Base-by-base conservation (phyloP, 371 early-diverging fungal species). In the Coemansia sp. region DNA sequence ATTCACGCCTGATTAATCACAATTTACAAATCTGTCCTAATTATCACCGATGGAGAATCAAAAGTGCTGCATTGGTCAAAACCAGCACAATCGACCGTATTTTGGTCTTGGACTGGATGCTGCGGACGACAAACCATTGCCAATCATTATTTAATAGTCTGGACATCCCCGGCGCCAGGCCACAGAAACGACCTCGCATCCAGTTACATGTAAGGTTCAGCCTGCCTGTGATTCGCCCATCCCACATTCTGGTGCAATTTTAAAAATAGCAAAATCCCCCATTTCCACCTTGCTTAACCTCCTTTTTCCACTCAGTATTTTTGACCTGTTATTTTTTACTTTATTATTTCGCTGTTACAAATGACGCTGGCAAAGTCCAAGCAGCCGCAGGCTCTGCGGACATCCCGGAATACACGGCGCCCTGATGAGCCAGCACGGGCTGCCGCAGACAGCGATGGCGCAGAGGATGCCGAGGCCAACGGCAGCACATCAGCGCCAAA, bases 311-410 rank as follows among this genome's bases (percentile, higher is more conserved):
- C 28, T 13, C 15, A n/a, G 6, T 9, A 54, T 24, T 29, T 56
- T 29, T 56, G 17, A 29, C 56, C 24, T 29, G 28, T 11, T 29
- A 13, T n/a, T 32, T 24, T n/a, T 26, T 56, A 24, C 19, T 21
- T 56, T 17, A 32, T 32, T 19, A 15, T 19, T 56, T 56, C 21
- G 19, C 15, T 15, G 7, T 29, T 13, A 17, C 13, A 48, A 51
- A 69, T 69, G 70, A 54, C 70, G 12, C 66, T 69, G 44, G 28
- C 65, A 62, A 69, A 69, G 53, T 51, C 61, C 60, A 70, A 53
- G 49, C 67, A 23, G 60, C n/a, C 53, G 53, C 53, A 46, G 23
- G 17, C 23, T 23, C 58, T 21, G 23, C 29, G 54, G 24, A 13
- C 63, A 13, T 9, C 54, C 15, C 52, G 24, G 13, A 62, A 13